phyloP scores from a whole-genome alignment of 129 eudicot species.

The Arctium minus region DNA sequence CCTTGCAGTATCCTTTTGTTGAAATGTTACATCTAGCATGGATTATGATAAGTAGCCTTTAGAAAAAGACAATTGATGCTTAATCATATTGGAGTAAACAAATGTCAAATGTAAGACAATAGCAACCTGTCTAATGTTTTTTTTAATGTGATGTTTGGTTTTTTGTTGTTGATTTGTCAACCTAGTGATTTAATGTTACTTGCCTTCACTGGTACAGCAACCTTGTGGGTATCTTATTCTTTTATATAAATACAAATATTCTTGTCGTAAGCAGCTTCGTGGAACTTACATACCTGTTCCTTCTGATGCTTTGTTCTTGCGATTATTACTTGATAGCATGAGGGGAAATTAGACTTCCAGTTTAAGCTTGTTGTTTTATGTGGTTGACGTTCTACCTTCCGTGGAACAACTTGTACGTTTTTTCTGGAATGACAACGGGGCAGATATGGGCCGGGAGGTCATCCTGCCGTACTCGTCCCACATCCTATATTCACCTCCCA shows the following conservation, averaged over 20 bases:
- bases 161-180: constrained; percentile 29
- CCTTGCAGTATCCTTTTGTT: constrained; percentile 1
- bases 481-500: not conserved
- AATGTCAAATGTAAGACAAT: constrained; percentile 11
- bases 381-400: not conserved
- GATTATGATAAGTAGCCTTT: constrained; percentile 2
- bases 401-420: not conserved
- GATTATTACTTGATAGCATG: not conserved
- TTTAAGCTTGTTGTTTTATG: constrained; percentile 3
- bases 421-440: not conserved
- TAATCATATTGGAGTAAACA: constrained; percentile 17
- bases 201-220: constrained; percentile 15
- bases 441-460: not conserved
- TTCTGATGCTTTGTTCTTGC: constrained; percentile 1
- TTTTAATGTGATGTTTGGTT: constrained; percentile 14
- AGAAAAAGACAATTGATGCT: not conserved
- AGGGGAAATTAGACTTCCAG: not conserved
- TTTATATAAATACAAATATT: not conserved
- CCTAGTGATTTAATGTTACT: constrained; percentile 16
- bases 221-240: constrained; percentile 3
- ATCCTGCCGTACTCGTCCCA: not conserved
- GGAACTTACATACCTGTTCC: constrained; percentile 3
- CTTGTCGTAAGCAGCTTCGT: constrained; percentile 10
- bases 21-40: constrained; percentile 20
- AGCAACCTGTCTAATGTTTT: constrained; percentile 23